These are phyloP conservation scores for Akanthomyces muscarius DNA, from an alignment of 2,329 filamentous ascomycete genomes.

Conservation along the genomic window DNA sequence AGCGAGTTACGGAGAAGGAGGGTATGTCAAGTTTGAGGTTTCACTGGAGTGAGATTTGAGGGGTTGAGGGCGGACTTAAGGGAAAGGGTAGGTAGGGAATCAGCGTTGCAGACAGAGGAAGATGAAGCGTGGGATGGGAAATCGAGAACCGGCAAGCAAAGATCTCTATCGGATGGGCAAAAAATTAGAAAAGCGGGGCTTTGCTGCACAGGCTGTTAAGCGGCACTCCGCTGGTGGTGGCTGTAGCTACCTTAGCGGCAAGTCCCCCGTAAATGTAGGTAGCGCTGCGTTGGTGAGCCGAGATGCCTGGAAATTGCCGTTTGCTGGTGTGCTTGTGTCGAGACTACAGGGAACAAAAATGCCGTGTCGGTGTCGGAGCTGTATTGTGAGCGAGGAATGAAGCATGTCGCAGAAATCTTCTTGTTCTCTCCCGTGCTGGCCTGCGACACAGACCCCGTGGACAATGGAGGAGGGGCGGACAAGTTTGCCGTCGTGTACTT, in stretches of 20 bases:
- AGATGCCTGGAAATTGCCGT: too few species aligned
- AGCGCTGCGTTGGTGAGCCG: too few species aligned
- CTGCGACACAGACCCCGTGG: not conserved
- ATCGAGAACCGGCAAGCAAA: not conserved
- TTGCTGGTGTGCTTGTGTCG: not conserved
- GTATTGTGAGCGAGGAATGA: not conserved
- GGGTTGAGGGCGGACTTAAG: not conserved
- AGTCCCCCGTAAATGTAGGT: too few species aligned
- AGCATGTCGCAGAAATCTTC: not conserved
- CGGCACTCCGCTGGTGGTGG: not conserved
- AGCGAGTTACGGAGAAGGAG: not conserved
- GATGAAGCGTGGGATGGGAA: not conserved
- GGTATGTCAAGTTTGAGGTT: not conserved
- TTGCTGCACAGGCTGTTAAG: not conserved
- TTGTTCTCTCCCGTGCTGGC: not conserved
- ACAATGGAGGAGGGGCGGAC: not conserved
- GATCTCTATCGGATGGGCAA: not conserved
- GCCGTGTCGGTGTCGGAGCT: not conserved
- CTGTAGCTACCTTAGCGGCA: not conserved
- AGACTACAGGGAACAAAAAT: not conserved
- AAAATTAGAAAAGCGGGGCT: not conserved
- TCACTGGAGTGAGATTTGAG: not conserved
- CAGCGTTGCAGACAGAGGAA: not conserved
- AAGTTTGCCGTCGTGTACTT: not conserved
- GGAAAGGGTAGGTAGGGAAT: not conserved